These are phyloP conservation scores for Cardamine occulta DNA, from an alignment of 345 rosid species.

Conservation along the genomic window DNA sequence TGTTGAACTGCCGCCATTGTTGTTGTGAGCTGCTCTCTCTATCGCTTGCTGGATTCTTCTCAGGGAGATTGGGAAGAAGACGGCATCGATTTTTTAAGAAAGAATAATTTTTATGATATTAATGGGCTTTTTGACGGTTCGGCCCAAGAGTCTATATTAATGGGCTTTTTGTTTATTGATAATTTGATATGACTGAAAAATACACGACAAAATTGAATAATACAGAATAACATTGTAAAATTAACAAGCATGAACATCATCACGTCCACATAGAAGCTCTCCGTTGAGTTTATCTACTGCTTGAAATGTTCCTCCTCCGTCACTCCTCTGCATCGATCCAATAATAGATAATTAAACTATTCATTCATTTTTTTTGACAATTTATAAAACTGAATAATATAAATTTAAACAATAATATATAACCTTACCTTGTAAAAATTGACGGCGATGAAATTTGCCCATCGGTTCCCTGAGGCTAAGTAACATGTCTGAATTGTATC, in stretches of 20 bases:
- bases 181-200: neutral
- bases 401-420: neutral
- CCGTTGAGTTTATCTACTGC: slow-evolving; percentile 66
- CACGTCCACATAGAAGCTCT: slow-evolving; percentile 52
- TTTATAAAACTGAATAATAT: neutral
- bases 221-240: neutral
- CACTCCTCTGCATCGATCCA: slow-evolving; percentile 49
- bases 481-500: slow-evolving; percentile 52
- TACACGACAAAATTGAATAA: neutral
- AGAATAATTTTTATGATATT: neutral
- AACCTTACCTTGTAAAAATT: slow-evolving; percentile 57
- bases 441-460: slow-evolving; percentile 65
- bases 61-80: neutral
- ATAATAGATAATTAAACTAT: neutral
- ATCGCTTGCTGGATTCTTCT: slow-evolving; percentile 2
- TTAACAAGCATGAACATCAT: slow-evolving; percentile 48
- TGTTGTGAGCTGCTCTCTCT: neutral
- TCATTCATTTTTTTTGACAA: neutral
- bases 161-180: neutral
- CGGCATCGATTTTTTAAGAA: neutral
- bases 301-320: slow-evolving; percentile 66
- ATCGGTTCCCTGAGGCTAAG: slow-evolving; percentile 50
- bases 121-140: slow-evolving; percentile 9
- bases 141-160: neutral
- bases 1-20: slow-evolving; percentile 44